These are phyloP conservation scores for Datura wrightii DNA, from an alignment of 257 asterid species.

Conservation along the genomic window DNA sequence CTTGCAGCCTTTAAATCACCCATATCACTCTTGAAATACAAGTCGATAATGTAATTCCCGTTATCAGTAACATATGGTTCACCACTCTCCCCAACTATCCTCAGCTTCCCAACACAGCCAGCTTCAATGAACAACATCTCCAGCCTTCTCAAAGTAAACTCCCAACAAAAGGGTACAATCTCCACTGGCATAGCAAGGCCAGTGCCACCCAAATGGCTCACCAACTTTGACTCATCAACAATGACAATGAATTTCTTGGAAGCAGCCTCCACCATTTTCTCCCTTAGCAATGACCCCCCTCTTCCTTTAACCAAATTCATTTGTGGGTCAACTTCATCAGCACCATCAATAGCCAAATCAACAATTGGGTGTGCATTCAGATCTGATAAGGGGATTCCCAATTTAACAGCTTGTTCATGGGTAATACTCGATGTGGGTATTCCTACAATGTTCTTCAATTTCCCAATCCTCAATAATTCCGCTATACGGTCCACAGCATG, in stretches of 20 bases:
- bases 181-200: constrained; percentile 59
- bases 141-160: constrained; percentile 43
- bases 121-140: constrained; percentile 56
- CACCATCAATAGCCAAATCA: constrained; percentile 55
- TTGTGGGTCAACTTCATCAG: constrained; percentile 55
- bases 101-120: constrained; percentile 48
- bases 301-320: constrained; percentile 57
- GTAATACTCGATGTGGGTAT: constrained; percentile 52
- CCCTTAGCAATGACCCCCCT: constrained; percentile 55
- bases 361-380: constrained; percentile 43
- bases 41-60: constrained; percentile 50
- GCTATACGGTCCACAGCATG: constrained; percentile 50
- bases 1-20: constrained; percentile 52
- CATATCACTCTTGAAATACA: constrained; percentile 48
- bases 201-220: constrained; percentile 46
- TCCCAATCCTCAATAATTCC: constrained; percentile 43
- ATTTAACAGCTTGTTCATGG: constrained; percentile 41
- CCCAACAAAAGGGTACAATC: constrained; percentile 52
- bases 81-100: constrained; percentile 25
- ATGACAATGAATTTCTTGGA: constrained; percentile 50
- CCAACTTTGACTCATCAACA: constrained; percentile 54
- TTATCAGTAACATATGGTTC: constrained; percentile 48
- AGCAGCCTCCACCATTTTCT: constrained; percentile 53
- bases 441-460: constrained; percentile 46
- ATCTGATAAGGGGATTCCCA: constrained; percentile 51